Evolutionary conservation across 768 basidiomycete genomes (phyloP).

Genomic region (Mrakia hoshinonis): DNA sequence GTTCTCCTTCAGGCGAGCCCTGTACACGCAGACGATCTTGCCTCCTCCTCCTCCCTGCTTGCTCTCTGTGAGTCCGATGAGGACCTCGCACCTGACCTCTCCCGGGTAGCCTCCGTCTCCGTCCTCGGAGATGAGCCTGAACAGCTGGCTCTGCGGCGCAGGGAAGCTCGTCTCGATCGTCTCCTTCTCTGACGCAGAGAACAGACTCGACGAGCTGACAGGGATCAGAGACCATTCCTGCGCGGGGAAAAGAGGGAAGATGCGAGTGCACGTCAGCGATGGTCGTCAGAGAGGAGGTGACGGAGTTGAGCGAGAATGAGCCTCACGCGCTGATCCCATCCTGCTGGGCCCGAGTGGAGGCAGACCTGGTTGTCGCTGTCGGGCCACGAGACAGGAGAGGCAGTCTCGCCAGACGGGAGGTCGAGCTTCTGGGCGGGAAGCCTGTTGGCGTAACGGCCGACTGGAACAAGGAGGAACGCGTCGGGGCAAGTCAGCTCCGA

Average conservation of each 20-base stretch:
- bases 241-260: not conserved
- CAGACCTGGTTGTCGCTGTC: not conserved
- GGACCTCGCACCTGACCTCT: conserved; percentile 17
- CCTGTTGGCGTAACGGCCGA: conserved; percentile 22
- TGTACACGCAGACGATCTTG: conserved; percentile 9
- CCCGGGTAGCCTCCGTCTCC: conserved; percentile 27
- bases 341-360: conserved; percentile 24
- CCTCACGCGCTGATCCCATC: conserved; percentile 22
- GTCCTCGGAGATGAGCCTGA: conserved; percentile 14
- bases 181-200: conserved; percentile 14
- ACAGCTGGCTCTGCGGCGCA: conserved; percentile 13
- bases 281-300: not conserved
- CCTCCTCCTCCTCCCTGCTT: not conserved
- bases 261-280: too few relatives aligned
- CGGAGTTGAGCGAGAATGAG: not conserved
- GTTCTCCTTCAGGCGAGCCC: conserved; percentile 9
- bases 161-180: conserved; percentile 9
- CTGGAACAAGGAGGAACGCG: not conserved
- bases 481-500: not conserved
- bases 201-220: conserved; percentile 6
- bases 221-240: conserved; percentile 21
- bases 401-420: conserved; percentile 2
- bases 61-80: not conserved
- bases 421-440: conserved; percentile 9
- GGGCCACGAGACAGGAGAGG: conserved; percentile 8